Conservation (phyloP, 2,329 filamentous ascomycete species). For the Phoma sp. region DNA sequence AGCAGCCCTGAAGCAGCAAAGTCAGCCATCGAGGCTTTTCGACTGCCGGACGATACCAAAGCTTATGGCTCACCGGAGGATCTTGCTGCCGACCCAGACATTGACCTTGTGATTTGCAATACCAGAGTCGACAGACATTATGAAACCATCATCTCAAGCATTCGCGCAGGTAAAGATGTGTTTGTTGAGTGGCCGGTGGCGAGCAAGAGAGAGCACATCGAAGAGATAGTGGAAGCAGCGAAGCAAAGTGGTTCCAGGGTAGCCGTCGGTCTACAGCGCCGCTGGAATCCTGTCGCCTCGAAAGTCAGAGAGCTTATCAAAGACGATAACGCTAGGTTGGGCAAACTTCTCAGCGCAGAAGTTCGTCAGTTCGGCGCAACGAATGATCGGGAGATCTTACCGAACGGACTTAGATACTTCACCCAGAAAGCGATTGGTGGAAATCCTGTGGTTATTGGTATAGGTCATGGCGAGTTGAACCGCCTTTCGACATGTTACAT, state of each 20-base stretch:
- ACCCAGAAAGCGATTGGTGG: slow-evolving; percentile 23
- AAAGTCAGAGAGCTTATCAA: slow-evolving; percentile 52
- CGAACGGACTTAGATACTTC: slow-evolving; percentile 24
- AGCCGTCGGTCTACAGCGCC: slow-evolving; percentile 56
- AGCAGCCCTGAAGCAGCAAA: slow-evolving; percentile 49
- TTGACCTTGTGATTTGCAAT: slow-evolving; percentile 56
- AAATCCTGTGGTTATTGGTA: slow-evolving; percentile 25
- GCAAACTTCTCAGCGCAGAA: slow-evolving; percentile 46
- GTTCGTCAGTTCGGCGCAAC: slow-evolving; percentile 17
- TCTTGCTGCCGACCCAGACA: slow-evolving; percentile 49
- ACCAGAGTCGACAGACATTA: slow-evolving; percentile 63
- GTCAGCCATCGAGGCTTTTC: slow-evolving; percentile 49
- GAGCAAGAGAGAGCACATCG: slow-evolving; percentile 39
- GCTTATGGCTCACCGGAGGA: slow-evolving; percentile 53
- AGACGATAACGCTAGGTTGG: slow-evolving; percentile 32
- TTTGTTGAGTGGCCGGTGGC: slow-evolving; percentile 61
- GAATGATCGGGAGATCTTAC: slow-evolving; percentile 21
- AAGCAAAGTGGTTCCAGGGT: slow-evolving; percentile 49
- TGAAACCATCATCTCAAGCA: slow-evolving; percentile 53
- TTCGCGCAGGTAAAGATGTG: slow-evolving; percentile 60
- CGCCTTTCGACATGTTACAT: no score
- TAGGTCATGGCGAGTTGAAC: slow-evolving; percentile 19
- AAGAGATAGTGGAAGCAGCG: slow-evolving; percentile 39
- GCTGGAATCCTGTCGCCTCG: slow-evolving; percentile 46
- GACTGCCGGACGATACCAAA: slow-evolving; percentile 47